phyloP scores from a whole-genome alignment of 306 rosid genomes.

The Arachis stenosperma region DNA sequence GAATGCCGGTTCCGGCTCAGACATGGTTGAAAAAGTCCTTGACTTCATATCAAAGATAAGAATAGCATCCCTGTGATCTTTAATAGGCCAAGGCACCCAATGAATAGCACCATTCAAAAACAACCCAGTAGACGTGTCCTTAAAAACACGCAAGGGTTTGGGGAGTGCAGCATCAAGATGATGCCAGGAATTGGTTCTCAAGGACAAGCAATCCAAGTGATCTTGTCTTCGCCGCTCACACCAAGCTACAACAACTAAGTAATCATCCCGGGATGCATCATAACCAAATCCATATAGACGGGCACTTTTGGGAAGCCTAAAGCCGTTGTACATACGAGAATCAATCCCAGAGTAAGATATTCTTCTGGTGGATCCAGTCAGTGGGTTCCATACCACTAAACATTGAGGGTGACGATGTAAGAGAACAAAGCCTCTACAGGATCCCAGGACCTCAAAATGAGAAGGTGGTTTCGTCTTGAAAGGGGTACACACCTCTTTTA shows the following conservation, averaged over 20 bases:
- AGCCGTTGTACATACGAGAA: background rate
- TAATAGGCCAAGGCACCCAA: background rate
- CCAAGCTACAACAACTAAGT: background rate
- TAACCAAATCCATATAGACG: background rate
- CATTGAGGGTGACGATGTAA: background rate
- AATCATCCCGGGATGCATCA: background rate
- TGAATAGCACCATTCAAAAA: background rate
- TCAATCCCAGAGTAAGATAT: background rate
- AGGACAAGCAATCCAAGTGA: background rate
- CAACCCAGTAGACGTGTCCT: background rate
- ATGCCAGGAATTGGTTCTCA: background rate
- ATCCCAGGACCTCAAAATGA: background rate
- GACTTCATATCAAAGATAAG: background rate
- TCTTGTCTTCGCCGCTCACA: background rate
- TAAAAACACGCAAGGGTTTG: background rate
- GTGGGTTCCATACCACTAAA: background rate
- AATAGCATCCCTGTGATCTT: background rate
- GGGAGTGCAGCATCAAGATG: background rate
- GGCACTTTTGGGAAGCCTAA: too few relatives aligned
- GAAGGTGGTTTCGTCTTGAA: background rate
- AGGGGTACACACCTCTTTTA: background rate
- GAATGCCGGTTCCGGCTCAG: background rate
- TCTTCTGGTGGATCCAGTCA: background rate
- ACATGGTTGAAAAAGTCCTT: background rate
- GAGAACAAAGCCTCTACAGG: slow-evolving; percentile 6